Conservation (phyloP, 768 basidiomycete genomes). For the Chalciporus pseudorubinellus region DNA sequence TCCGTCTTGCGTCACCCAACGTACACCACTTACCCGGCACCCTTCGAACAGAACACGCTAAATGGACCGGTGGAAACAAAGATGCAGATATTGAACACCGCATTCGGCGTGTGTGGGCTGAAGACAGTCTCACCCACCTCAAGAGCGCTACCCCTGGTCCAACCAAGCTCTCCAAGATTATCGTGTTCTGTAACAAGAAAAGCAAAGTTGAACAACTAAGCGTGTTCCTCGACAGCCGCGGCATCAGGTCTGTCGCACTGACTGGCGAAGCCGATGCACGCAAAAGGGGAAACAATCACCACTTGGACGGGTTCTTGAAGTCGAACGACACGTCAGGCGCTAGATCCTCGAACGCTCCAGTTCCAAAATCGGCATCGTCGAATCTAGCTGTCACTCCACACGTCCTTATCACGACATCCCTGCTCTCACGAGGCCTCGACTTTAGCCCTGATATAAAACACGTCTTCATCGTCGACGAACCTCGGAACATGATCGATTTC, state of each 20-base stretch:
- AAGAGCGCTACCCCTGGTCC: slow-evolving; percentile 25
- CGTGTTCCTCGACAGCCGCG: slow-evolving; percentile 54
- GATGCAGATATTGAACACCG: slow-evolving; percentile 76
- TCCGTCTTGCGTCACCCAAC: slow-evolving; percentile 76
- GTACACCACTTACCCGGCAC: slow-evolving; percentile 75
- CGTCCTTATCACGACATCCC: slow-evolving; percentile 85
- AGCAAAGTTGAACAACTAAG: slow-evolving; percentile 64
- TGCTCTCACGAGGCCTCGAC: slow-evolving; percentile 88
- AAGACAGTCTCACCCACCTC: slow-evolving; percentile 45
- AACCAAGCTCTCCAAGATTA: slow-evolving; percentile 55
- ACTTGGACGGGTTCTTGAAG: slow-evolving; percentile 73
- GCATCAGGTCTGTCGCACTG: slow-evolving; percentile 61
- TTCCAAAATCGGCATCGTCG: slow-evolving; percentile 13
- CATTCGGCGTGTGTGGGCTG: slow-evolving; percentile 71
- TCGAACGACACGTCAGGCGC: not conserved
- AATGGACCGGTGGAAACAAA: slow-evolving; percentile 78
- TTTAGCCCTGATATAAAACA: slow-evolving; percentile 75
- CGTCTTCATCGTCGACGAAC: slow-evolving; percentile 86
- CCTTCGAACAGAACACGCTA: slow-evolving; percentile 69
- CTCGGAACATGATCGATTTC: slow-evolving; percentile 88
- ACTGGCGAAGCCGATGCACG: slow-evolving; percentile 61
- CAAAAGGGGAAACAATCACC: slow-evolving; percentile 67
- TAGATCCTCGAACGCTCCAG: not conserved
- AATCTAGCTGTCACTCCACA: slow-evolving; percentile 43
- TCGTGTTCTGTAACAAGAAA: slow-evolving; percentile 83